Conservation (phyloP, 306 rosid genomes). For the Cicer yamashitae region DNA sequence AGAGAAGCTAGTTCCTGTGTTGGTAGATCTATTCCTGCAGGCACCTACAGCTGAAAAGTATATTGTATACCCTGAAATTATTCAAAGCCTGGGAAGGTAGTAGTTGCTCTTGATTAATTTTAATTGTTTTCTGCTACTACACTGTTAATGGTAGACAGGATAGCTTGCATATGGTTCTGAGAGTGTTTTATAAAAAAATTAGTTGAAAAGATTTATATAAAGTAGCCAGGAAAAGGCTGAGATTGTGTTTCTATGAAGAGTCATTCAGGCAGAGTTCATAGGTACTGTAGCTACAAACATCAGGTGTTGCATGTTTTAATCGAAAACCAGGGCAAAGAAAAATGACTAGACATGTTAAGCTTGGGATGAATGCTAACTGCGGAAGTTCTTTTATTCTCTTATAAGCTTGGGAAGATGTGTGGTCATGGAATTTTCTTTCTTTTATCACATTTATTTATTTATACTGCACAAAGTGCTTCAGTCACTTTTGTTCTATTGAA, state of each 20-base stretch:
- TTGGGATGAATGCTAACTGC: constrained; percentile 21
- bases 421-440: too few relatives aligned
- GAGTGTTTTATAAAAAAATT: background rate
- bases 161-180: constrained; percentile 16
- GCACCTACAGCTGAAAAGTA: constrained; percentile 80
- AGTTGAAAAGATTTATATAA: constrained; percentile 19
- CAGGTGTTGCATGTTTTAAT: background rate
- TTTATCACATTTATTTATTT: too few relatives aligned
- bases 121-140: constrained; percentile 30
- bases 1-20: constrained; percentile 85
- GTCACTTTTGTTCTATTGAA: too few relatives aligned
- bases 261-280: constrained; percentile 17
- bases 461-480: too few relatives aligned
- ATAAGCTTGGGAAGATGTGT: background rate
- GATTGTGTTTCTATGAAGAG: constrained; percentile 14
- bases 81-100: constrained; percentile 96
- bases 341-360: background rate
- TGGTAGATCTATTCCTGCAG: constrained; percentile 84
- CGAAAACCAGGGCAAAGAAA: constrained; percentile 22
- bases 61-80: constrained; percentile 84
- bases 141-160: constrained; percentile 26
- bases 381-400: constrained; percentile 15
- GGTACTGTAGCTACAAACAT: constrained; percentile 18
- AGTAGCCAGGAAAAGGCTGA: constrained; percentile 22
- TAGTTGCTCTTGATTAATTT: constrained; percentile 41